phyloP scores from a whole-genome alignment of 306 rosid genomes.

The Coriaria nepalensis region DNA sequence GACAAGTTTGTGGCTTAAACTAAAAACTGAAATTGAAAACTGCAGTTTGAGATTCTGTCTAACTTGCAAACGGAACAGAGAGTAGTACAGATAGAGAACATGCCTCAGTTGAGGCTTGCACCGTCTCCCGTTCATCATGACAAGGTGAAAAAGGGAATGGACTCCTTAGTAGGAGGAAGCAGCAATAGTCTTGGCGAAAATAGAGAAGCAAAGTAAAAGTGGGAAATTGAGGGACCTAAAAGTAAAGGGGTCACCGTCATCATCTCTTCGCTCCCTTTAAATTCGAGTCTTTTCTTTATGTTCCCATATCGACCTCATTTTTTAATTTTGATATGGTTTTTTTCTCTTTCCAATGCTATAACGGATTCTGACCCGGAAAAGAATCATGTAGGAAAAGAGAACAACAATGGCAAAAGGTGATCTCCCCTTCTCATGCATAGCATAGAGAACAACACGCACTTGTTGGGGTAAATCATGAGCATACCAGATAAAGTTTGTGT shows the following conservation, averaged over 20 bases:
- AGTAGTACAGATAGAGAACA: constrained; percentile 63
- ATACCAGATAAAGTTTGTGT: too few species aligned
- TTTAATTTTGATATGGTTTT: too few species aligned
- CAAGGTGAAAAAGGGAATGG: constrained; percentile 53
- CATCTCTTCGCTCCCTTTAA: constrained; percentile 60
- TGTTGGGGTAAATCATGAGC: too few species aligned
- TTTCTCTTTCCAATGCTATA: too few species aligned
- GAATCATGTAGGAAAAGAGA: too few species aligned
- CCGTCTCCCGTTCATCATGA: constrained; percentile 93
- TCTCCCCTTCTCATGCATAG: too few species aligned
- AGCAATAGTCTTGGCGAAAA: constrained; percentile 28
- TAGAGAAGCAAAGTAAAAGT: constrained; percentile 39
- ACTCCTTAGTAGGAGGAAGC: constrained; percentile 48
- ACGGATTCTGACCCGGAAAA: too few species aligned
- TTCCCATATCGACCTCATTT: neutral
- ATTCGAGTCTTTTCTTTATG: constrained; percentile 70
- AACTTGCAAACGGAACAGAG: constrained; percentile 57
- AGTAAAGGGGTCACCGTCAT: constrained; percentile 66
- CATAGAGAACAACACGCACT: too few species aligned
- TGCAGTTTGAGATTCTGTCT: constrained; percentile 90
- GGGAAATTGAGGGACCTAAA: constrained; percentile 53
- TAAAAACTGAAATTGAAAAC: constrained; percentile 19
- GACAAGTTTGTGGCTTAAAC: constrained; percentile 7
- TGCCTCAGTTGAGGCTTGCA: constrained; percentile 78
- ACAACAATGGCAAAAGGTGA: too few species aligned